Evolutionary conservation across 768 basidiomycete species (phyloP).

Genomic region (Phanerochaete sordida): DNA sequence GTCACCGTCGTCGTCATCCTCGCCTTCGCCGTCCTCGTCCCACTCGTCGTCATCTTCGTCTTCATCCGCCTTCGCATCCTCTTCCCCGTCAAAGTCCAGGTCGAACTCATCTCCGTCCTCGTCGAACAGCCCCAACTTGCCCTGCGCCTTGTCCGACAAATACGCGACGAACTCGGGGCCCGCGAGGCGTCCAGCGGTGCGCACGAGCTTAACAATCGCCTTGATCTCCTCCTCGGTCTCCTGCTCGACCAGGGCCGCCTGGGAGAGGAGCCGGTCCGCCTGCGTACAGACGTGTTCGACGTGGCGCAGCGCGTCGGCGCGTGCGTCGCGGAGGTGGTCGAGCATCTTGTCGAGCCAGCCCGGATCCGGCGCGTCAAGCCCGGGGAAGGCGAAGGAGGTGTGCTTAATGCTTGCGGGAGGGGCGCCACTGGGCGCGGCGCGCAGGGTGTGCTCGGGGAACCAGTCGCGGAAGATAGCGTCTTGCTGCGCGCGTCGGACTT

Average conservation of each 20-base stretch:
- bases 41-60: background rate
- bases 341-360: constrained; percentile 12
- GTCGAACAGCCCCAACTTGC: background rate
- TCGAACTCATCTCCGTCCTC: background rate
- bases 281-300: background rate
- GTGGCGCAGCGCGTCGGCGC: background rate
- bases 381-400: constrained; percentile 3
- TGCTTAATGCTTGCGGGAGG: background rate
- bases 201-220: background rate
- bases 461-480: background rate
- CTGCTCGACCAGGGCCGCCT: background rate
- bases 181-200: background rate
- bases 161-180: background rate
- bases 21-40: background rate
- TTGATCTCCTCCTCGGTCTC: background rate
- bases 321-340: background rate
- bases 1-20: background rate
- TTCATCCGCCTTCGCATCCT: background rate
- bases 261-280: background rate
- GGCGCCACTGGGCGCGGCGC: background rate
- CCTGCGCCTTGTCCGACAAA: background rate
- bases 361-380: background rate
- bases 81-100: background rate
- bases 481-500: background rate
- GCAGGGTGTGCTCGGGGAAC: background rate